These are phyloP conservation scores for Curvularia verruculosa DNA, from an alignment of 2,329 filamentous ascomycete species.

Conservation along the genomic window DNA sequence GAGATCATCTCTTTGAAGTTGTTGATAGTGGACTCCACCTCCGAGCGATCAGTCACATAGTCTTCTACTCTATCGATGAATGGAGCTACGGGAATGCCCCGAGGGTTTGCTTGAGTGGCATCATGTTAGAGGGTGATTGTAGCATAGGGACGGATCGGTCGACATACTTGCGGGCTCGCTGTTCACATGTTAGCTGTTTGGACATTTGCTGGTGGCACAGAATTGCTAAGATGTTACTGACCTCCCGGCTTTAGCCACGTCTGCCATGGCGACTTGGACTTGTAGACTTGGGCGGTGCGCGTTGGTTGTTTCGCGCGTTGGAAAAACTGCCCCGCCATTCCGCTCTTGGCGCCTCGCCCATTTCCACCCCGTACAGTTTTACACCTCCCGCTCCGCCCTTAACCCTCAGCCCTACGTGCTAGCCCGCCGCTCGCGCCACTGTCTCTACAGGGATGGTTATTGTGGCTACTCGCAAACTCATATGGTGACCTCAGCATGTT, in stretches of 20 bases:
- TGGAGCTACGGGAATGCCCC: slow-evolving; percentile 15
- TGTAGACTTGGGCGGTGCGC: slow-evolving; percentile 10
- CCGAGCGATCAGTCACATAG: slow-evolving; percentile 77
- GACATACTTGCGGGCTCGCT: slow-evolving; percentile 15
- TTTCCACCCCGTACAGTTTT: slow-evolving; percentile 5
- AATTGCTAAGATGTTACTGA: slow-evolving; percentile 10
- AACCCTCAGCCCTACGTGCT: background rate
- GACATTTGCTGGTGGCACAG: background rate
- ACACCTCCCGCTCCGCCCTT: slow-evolving; percentile 3
- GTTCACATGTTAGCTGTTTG: slow-evolving; percentile 1
- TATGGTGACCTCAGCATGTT: slow-evolving; percentile 12
- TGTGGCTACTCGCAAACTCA: slow-evolving; percentile 1
- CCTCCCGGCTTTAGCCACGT: slow-evolving; percentile 34
- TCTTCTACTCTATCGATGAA: slow-evolving; percentile 65
- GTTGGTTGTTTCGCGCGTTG: slow-evolving; percentile 30
- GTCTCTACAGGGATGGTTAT: background rate
- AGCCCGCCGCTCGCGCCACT: slow-evolving; percentile 1
- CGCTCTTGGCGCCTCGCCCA: slow-evolving; percentile 11
- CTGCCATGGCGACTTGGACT: slow-evolving; percentile 34
- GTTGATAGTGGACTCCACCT: slow-evolving; percentile 80
- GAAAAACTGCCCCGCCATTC: slow-evolving; percentile 23
- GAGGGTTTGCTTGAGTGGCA: slow-evolving; percentile 38
- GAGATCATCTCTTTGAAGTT: slow-evolving; percentile 94
- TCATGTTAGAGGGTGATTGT: slow-evolving; percentile 20
- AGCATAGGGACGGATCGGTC: background rate